phyloP scores from a whole-genome alignment of 78 protist genomes.

The Dictyostelium firmibasis region DNA sequence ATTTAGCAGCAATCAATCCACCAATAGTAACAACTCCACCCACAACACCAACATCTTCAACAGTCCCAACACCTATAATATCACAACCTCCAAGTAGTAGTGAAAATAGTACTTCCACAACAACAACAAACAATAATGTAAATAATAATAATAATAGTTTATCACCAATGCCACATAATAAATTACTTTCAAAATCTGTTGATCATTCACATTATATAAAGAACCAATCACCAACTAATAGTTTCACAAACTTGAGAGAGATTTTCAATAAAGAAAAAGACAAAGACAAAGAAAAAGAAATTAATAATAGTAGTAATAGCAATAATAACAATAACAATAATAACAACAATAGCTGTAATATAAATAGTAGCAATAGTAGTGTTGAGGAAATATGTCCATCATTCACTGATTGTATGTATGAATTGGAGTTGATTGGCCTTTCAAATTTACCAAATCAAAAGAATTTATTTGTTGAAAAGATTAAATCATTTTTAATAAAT shows the following conservation, averaged over 20 bases:
- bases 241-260: neutral
- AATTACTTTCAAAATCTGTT: neutral
- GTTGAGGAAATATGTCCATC: neutral
- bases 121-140: neutral
- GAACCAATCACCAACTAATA: slow-evolving; percentile 2
- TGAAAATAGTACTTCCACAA: neutral
- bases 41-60: neutral
- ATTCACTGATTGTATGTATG: slow-evolving; percentile 7
- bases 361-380: neutral
- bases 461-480: slow-evolving; percentile 10
- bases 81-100: neutral
- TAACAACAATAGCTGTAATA: neutral
- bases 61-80: neutral
- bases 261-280: neutral
- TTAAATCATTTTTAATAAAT: slow-evolving; percentile 23
- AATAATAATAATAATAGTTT: neutral
- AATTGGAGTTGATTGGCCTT: slow-evolving; percentile 13
- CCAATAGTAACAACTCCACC: neutral
- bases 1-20: neutral
- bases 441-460: slow-evolving; percentile 32
- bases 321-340: neutral
- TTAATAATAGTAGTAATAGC: neutral
- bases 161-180: neutral
- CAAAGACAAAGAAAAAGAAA: neutral
- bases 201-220: slow-evolving; percentile 11